A percentile compares a stretch with the other conserved stretches of the same genome.
Evolutionary conservation across 495 filamentous ascomycete genomes (phyloP).

Genomic region (Penicillium samsonianum): DNA sequence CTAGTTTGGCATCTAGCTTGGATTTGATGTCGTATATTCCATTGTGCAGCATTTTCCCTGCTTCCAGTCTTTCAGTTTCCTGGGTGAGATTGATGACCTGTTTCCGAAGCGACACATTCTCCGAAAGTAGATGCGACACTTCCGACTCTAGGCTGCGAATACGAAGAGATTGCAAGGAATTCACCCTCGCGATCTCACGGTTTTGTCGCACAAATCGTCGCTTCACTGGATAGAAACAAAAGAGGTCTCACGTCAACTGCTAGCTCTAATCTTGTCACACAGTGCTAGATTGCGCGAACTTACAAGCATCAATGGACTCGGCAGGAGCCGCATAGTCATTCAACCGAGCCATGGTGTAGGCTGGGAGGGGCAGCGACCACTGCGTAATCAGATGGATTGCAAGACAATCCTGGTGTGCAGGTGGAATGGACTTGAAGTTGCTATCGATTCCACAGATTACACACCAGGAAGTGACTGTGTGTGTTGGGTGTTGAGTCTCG

Average conservation of each 20-base stretch:
- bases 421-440: neutral
- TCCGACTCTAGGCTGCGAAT: slow-evolving; percentile 88
- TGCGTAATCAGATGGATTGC: neutral
- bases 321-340: slow-evolving; percentile 72
- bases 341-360: slow-evolving; percentile 75
- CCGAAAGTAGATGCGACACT: slow-evolving; percentile 74
- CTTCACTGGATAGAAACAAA: slow-evolving; percentile 60
- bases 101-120: slow-evolving; percentile 83
- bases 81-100: slow-evolving; percentile 73
- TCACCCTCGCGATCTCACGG: slow-evolving; percentile 85
- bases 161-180: slow-evolving; percentile 86
- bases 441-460: neutral
- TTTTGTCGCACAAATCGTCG: slow-evolving; percentile 89
- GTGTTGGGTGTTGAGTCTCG: neutral
- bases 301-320: slow-evolving; percentile 81
- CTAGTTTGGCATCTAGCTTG: slow-evolving; percentile 68
- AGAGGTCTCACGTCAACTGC: slow-evolving; percentile 9
- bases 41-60: slow-evolving; percentile 41
- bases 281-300: slow-evolving; percentile 35
- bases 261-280: neutral
- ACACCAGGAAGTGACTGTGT: neutral
- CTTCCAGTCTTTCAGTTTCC: slow-evolving; percentile 57
- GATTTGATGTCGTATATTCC: slow-evolving; percentile 67
- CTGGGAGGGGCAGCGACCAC: slow-evolving; percentile 2
- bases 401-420: slow-evolving; percentile 1